These are phyloP conservation scores for Knufia petricola DNA, from an alignment of 2,329 filamentous ascomycete species.

Conservation along the genomic window DNA sequence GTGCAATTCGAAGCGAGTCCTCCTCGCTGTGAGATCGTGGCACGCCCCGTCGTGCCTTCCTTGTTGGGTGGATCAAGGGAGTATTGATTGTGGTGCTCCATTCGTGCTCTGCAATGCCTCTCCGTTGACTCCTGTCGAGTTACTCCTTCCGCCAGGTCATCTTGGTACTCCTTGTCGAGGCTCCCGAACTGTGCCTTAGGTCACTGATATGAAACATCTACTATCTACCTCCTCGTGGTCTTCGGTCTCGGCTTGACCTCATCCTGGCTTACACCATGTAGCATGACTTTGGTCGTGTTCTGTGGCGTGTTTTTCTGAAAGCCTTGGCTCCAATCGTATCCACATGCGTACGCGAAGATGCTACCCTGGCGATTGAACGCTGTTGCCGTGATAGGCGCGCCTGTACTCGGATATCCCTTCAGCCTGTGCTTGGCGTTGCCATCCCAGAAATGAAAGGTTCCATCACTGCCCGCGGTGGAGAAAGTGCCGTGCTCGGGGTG, in stretches of 20 bases:
- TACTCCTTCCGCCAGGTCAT: too few relatives aligned
- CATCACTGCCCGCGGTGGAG: constrained; percentile 88
- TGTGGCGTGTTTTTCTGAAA: constrained; percentile 71
- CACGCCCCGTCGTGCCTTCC: too few relatives aligned
- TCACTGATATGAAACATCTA: neutral
- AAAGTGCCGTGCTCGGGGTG: constrained; percentile 97
- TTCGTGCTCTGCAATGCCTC: too few relatives aligned
- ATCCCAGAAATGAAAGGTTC: constrained; percentile 73
- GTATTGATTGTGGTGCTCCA: too few relatives aligned
- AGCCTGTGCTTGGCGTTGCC: constrained; percentile 81
- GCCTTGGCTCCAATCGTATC: constrained; percentile 98
- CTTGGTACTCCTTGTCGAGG: too few relatives aligned
- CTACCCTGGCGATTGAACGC: constrained; percentile 80
- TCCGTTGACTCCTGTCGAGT: too few relatives aligned
- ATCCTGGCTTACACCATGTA: constrained; percentile 28
- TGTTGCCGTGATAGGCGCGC: constrained; percentile 79
- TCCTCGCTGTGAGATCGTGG: too few relatives aligned
- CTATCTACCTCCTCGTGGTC: constrained; percentile 29
- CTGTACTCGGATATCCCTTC: constrained; percentile 77
- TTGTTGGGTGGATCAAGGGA: too few relatives aligned
- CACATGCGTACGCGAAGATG: constrained; percentile 81
- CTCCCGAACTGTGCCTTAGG: neutral
- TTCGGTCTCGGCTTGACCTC: constrained; percentile 51
- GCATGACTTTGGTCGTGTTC: constrained; percentile 27
- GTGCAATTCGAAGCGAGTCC: too few relatives aligned